phyloP scores from a whole-genome alignment of 768 basidiomycete species.

The Suillus variegatus region DNA sequence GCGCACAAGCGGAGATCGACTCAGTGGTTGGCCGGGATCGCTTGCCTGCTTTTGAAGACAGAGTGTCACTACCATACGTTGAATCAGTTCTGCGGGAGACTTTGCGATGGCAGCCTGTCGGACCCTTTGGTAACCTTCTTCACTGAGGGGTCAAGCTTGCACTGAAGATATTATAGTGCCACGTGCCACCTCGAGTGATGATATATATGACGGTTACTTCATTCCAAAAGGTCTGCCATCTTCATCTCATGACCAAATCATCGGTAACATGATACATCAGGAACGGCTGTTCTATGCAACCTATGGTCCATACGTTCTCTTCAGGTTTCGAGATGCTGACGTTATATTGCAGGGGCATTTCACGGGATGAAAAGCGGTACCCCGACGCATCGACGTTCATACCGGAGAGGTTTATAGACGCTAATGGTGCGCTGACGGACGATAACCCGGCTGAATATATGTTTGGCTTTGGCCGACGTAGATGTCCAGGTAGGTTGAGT shows the following conservation, averaged over 20 bases:
- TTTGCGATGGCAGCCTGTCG: not conserved
- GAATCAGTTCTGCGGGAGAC: conserved; percentile 2
- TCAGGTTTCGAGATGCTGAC: not conserved
- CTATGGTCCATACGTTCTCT: not conserved
- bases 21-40: not conserved
- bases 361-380: conserved; percentile 5
- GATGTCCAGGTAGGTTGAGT: conserved; percentile 15
- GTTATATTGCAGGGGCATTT: conserved; percentile 5
- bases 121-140: not conserved
- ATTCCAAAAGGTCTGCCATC: conserved; percentile 24
- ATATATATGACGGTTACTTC: conserved; percentile 37
- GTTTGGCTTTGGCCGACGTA: conserved; percentile 40
- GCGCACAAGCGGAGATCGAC: conserved; percentile 21
- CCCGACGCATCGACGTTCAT: conserved; percentile 15
- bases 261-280: not conserved
- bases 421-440: conserved; percentile 6
- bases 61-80: conserved; percentile 1
- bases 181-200: conserved; percentile 25
- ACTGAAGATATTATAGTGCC: not conserved
- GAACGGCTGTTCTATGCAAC: not conserved
- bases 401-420: conserved; percentile 16
- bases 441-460: conserved; percentile 28
- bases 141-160: no score
- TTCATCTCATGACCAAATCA: not conserved
- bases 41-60: not conserved